phyloP scores from a whole-genome alignment of 805 yeast genomes.

The Schizosaccharomyces lindneri region DNA sequence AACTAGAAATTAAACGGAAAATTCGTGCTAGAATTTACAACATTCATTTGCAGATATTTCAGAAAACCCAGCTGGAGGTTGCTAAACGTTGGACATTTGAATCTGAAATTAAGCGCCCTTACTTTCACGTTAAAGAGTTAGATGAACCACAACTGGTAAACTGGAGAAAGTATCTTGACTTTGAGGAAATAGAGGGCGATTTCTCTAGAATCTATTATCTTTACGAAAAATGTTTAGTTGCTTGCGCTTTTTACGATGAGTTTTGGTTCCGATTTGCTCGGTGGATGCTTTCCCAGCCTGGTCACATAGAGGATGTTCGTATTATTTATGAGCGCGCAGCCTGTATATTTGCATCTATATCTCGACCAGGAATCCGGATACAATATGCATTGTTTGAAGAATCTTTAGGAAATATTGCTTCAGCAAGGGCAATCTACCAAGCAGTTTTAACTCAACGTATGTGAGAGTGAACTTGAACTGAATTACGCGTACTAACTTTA shows the following conservation, averaged over 20 bases:
- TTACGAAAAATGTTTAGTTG: slow-evolving; percentile 52
- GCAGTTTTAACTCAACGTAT: slow-evolving; percentile 8
- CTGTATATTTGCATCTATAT: slow-evolving; percentile 12
- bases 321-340: slow-evolving; percentile 29
- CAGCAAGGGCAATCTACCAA: slow-evolving; percentile 11
- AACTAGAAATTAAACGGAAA: slow-evolving; percentile 17
- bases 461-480: neutral
- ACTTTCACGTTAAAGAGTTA: slow-evolving; percentile 27
- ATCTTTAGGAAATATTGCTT: slow-evolving; percentile 9
- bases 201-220: slow-evolving; percentile 18
- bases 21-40: slow-evolving; percentile 20
- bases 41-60: slow-evolving; percentile 21
- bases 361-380: slow-evolving; percentile 10
- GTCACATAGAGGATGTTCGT: slow-evolving; percentile 15
- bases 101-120: slow-evolving; percentile 29
- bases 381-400: slow-evolving; percentile 14
- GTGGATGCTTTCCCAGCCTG: slow-evolving; percentile 20
- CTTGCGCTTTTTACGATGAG: slow-evolving; percentile 31
- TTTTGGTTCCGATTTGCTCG: slow-evolving; percentile 47
- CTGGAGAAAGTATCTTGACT: slow-evolving; percentile 44
- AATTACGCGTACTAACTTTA: neutral
- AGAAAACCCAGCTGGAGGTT: slow-evolving; percentile 26
- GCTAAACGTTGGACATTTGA: slow-evolving; percentile 50
- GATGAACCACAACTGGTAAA: slow-evolving; percentile 19
- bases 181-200: slow-evolving; percentile 19